These are phyloP conservation scores for Aureobasidium uvarum DNA, from an alignment of 2,329 filamentous ascomycete species.

Conservation along the genomic window DNA sequence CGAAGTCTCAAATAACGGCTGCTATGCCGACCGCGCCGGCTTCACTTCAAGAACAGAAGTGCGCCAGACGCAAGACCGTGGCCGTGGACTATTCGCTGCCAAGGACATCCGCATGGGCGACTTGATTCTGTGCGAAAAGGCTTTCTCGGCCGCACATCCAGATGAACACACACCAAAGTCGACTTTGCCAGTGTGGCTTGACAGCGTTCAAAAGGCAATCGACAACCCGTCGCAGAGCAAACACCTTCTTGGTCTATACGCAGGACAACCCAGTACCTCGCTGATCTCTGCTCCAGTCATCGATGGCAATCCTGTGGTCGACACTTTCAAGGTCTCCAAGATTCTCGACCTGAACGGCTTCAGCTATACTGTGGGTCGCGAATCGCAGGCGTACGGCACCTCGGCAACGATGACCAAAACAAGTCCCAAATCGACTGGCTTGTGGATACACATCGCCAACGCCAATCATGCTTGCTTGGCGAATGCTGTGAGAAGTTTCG, in stretches of 20 bases:
- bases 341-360: slow-evolving; percentile 3
- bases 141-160: slow-evolving; percentile 28
- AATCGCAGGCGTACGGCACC: slow-evolving; percentile 3
- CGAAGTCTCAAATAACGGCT: not conserved
- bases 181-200: slow-evolving; percentile 22
- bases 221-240: slow-evolving; percentile 28
- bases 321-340: not conserved
- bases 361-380: not conserved
- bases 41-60: slow-evolving; percentile 26
- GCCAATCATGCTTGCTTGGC: slow-evolving; percentile 47
- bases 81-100: slow-evolving; percentile 18
- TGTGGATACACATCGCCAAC: slow-evolving; percentile 45
- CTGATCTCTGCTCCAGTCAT: not conserved
- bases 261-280: slow-evolving; percentile 9
- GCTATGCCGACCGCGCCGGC: slow-evolving; percentile 31
- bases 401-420: slow-evolving; percentile 14
- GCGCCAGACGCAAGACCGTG: not conserved
- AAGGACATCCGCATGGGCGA: slow-evolving; percentile 9
- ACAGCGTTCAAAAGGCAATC: slow-evolving; percentile 30
- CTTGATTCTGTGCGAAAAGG: slow-evolving; percentile 32
- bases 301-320: slow-evolving; percentile 1
- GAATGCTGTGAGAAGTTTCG: slow-evolving; percentile 41
- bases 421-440: not conserved
- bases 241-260: slow-evolving; percentile 29
- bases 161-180: slow-evolving; percentile 27